Conservation (phyloP, 371 early-diverging fungal genomes). For the Apophysomyces ossiformis region DNA sequence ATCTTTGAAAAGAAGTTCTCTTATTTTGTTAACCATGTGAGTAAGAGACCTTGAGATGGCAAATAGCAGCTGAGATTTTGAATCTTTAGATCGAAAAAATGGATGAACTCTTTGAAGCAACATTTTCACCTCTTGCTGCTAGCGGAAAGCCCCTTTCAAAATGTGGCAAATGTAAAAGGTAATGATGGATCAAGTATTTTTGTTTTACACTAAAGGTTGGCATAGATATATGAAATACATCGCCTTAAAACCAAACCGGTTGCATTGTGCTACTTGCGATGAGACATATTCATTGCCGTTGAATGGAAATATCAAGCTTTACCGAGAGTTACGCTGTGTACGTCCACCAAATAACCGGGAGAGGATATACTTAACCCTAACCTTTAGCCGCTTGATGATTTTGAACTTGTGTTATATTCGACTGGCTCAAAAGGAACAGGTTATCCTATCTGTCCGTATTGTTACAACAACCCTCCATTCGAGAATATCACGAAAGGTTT, state of each 20-base stretch:
- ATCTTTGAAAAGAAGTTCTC: conserved; percentile 54
- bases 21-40: conserved; percentile 51
- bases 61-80: too few relatives aligned
- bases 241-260: conserved; percentile 49
- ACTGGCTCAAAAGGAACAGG: conserved; percentile 60
- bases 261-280: conserved; percentile 57
- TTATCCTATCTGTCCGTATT: conserved; percentile 58
- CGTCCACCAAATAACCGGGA: too few relatives aligned
- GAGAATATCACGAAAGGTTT: conserved; percentile 49
- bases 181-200: background rate
- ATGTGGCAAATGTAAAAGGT: conserved; percentile 61
- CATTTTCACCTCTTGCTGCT: conserved; percentile 54
- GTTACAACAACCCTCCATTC: conserved; percentile 61
- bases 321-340: conserved; percentile 54
- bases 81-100: conserved; percentile 46
- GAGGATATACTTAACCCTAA: background rate
- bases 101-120: conserved; percentile 63
- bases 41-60: background rate
- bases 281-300: conserved; percentile 60
- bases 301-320: conserved; percentile 58
- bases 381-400: conserved; percentile 52
- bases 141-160: conserved; percentile 56
- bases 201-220: background rate
- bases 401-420: conserved; percentile 56
- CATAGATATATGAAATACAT: conserved; percentile 57